phyloP scores from a whole-genome alignment of 176 grass and related monocot genomes.

The Lolium rigidum region DNA sequence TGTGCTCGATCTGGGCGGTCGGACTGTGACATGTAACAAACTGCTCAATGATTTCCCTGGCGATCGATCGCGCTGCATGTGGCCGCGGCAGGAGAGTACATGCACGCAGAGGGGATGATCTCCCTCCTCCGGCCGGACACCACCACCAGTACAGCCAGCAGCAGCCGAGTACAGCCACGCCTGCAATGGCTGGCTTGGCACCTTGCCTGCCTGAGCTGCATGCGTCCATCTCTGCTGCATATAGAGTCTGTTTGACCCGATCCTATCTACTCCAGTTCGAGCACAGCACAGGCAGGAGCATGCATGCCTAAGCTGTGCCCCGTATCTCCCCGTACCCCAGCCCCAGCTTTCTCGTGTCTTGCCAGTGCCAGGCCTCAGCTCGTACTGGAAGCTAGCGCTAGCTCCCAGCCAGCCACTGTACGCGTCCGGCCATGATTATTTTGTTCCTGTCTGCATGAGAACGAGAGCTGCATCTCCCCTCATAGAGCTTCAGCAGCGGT shows the following conservation, averaged over 20 bases:
- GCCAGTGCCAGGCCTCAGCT: background rate
- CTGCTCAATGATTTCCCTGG: slow-evolving; percentile 77
- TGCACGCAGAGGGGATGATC: slow-evolving; percentile 53
- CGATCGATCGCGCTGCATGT: slow-evolving; percentile 59
- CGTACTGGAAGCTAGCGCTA: background rate
- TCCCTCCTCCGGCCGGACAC: slow-evolving; percentile 24
- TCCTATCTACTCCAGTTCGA: slow-evolving; percentile 46
- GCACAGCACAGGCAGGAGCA: slow-evolving; percentile 41
- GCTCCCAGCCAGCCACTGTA: background rate
- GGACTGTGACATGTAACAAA: slow-evolving; percentile 89
- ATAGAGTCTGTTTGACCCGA: slow-evolving; percentile 46
- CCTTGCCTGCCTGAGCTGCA: background rate
- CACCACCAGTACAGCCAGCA: background rate
- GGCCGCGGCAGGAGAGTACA: slow-evolving; percentile 50
- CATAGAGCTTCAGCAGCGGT: slow-evolving; percentile 5
- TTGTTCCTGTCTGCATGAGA: slow-evolving; percentile 46
- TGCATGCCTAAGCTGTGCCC: slow-evolving; percentile 42
- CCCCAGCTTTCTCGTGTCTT: slow-evolving; percentile 58
- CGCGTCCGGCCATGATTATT: slow-evolving; percentile 47
- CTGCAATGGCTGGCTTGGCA: slow-evolving; percentile 9
- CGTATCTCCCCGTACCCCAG: slow-evolving; percentile 34
- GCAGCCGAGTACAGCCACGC: background rate
- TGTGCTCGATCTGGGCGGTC: slow-evolving; percentile 32
- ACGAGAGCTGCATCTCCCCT: background rate
- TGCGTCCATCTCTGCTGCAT: background rate